Conservation (phyloP, 495 filamentous ascomycete genomes). For the Sphaerosporella brunnea region DNA sequence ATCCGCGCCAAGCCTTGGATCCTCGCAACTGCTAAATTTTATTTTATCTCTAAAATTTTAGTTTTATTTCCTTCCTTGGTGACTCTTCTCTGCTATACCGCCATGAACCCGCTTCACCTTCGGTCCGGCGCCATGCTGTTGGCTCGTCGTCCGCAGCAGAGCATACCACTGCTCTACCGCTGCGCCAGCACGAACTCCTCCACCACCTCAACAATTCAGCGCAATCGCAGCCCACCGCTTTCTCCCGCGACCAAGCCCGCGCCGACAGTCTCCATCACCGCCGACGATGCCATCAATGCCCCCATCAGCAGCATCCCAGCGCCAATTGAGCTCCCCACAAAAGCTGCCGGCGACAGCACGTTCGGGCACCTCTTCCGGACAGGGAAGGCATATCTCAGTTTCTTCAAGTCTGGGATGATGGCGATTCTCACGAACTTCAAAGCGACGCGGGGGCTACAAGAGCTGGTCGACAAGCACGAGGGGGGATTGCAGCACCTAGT, state of each 20-base stretch:
- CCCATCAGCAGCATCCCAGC: constrained; percentile 42
- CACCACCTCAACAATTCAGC: no score
- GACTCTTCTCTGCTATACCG: no score
- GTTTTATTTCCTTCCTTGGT: no score
- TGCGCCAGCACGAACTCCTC: no score
- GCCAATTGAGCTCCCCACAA: constrained; percentile 35
- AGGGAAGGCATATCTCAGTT: constrained; percentile 44
- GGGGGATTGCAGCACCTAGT: constrained; percentile 25
- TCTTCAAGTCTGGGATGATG: constrained; percentile 75
- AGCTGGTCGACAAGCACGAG: constrained; percentile 14
- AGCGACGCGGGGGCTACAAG: constrained; percentile 29
- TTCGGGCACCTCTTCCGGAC: constrained; percentile 32
- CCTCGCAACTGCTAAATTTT: no score
- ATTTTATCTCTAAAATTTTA: no score
- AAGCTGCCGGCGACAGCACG: constrained; percentile 25
- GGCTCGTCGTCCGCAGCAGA: neutral
- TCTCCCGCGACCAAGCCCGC: no score
- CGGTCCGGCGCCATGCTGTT: neutral
- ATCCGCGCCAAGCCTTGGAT: no score
- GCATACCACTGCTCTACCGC: no score
- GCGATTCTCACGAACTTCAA: constrained; percentile 44
- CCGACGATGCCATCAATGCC: constrained; percentile 33
- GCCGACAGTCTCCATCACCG: no score
- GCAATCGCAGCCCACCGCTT: no score
- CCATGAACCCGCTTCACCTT: neutral